Evolutionary conservation across 306 rosid genomes (phyloP).

Genomic region (Lathyrus sativus): DNA sequence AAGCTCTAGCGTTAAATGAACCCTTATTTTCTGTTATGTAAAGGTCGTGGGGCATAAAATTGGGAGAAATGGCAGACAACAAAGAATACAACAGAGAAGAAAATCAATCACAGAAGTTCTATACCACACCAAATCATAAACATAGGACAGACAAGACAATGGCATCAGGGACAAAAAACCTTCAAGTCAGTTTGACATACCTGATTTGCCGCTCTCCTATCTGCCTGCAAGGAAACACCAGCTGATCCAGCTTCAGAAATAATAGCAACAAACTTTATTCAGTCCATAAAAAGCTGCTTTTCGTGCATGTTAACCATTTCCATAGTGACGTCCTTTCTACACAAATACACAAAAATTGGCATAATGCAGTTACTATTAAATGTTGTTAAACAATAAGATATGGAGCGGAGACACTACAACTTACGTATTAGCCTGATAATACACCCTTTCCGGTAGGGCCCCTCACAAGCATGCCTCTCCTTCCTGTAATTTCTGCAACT

Average conservation of each 20-base stretch:
- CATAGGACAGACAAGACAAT: conserved; percentile 18
- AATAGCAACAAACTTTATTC: conserved; percentile 88
- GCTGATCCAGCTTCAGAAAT: conserved; percentile 99
- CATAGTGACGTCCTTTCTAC: conserved; percentile 91
- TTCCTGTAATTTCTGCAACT: conserved; percentile 96
- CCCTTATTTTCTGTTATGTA: conserved; percentile 82
- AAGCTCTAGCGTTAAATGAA: conserved; percentile 93
- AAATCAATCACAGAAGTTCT: conserved; percentile 15
- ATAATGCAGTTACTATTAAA: conserved; percentile 28
- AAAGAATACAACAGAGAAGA: conserved; percentile 26
- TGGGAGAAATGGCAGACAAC: conserved; percentile 31
- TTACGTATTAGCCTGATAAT: conserved; percentile 92
- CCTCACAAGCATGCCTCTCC: conserved; percentile 99
- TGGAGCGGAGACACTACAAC: conserved; percentile 44
- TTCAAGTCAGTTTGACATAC: conserved; percentile 44
- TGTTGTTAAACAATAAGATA: not conserved
- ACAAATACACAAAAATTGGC: conserved; percentile 32
- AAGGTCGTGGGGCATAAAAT: conserved; percentile 21
- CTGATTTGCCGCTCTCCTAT: conserved; percentile 91
- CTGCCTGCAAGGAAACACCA: conserved; percentile 98
- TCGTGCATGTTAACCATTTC: conserved; percentile 99
- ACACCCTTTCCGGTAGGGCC: conserved; percentile 93
- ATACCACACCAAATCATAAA: conserved; percentile 20
- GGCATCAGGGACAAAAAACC: not conserved
- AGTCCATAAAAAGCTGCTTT: conserved; percentile 97